Conservation (phyloP, 495 filamentous ascomycete genomes). For the Mytilinidion resinicola region DNA sequence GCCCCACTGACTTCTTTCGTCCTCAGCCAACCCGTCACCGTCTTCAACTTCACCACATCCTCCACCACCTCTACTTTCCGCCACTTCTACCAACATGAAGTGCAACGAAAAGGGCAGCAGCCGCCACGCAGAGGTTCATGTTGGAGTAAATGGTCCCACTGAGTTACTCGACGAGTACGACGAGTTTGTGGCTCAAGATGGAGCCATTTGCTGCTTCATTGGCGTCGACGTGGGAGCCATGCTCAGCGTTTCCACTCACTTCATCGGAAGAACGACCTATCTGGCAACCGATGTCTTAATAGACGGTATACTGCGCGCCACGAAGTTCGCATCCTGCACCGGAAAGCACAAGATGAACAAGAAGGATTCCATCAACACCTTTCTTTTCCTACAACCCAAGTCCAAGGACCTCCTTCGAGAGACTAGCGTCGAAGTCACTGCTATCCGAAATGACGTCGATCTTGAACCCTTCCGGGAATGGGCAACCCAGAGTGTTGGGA, state of each 20-base stretch:
- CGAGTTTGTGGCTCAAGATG: constrained; percentile 4
- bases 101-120: constrained; percentile 18
- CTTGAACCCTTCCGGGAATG: neutral
- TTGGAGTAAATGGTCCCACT: neutral
- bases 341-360: neutral
- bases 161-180: constrained; percentile 6
- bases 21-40: too few relatives aligned
- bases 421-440: neutral
- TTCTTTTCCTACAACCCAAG: neutral
- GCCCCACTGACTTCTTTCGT: too few relatives aligned
- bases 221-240: constrained; percentile 7
- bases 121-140: constrained; percentile 9
- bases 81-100: constrained; percentile 6
- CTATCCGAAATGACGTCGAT: neutral
- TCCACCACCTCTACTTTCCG: too few relatives aligned
- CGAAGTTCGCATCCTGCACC: neutral
- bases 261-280: constrained; percentile 3
- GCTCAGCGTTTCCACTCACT: constrained; percentile 1
- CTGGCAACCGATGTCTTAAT: constrained; percentile 12
- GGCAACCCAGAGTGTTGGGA: constrained; percentile 3
- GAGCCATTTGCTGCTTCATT: constrained; percentile 15
- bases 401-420: neutral
- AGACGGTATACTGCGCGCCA: constrained; percentile 14
- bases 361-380: constrained; percentile 5
- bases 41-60: too few relatives aligned